Evolutionary conservation across 345 rosid genomes (phyloP).

Genomic region (Rhizophora apiculata): DNA sequence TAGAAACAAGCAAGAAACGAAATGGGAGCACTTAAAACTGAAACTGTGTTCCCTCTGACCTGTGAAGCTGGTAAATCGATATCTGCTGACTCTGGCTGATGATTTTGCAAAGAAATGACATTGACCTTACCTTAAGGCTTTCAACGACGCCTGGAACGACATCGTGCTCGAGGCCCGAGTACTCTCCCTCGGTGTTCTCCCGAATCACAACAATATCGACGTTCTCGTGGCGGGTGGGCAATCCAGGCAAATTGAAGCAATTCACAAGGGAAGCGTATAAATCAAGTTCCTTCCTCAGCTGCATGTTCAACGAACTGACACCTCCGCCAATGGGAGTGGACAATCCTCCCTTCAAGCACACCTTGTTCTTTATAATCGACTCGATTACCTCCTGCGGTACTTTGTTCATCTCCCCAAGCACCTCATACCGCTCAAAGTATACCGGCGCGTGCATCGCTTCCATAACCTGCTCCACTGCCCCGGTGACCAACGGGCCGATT

Average conservation of each 20-base stretch:
- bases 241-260: slow-evolving; percentile 80
- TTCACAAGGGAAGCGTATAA: slow-evolving; percentile 85
- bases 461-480: slow-evolving; percentile 89
- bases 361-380: slow-evolving; percentile 85
- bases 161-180: slow-evolving; percentile 86
- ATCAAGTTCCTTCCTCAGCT: slow-evolving; percentile 81
- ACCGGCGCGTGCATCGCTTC: slow-evolving; percentile 96
- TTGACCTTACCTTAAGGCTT: slow-evolving; percentile 71
- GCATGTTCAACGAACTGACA: slow-evolving; percentile 77
- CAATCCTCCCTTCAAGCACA: slow-evolving; percentile 83
- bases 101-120: background rate
- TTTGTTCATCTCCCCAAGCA: slow-evolving; percentile 70
- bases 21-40: too few relatives aligned
- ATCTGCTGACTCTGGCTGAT: too few relatives aligned
- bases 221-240: slow-evolving; percentile 72
- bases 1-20: too few relatives aligned
- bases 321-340: slow-evolving; percentile 94
- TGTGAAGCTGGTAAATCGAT: too few relatives aligned
- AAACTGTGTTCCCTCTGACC: too few relatives aligned
- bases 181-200: slow-evolving; percentile 95
- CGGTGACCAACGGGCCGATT: slow-evolving; percentile 88
- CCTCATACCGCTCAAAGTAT: slow-evolving; percentile 73
- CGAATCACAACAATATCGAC: slow-evolving; percentile 90
- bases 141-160: slow-evolving; percentile 96
- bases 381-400: slow-evolving; percentile 82